A percentile compares a stretch with the other conserved stretches of the same genome.
Conservation (phyloP, 208 protist genomes). For the Trypanosoma congolense region DNA sequence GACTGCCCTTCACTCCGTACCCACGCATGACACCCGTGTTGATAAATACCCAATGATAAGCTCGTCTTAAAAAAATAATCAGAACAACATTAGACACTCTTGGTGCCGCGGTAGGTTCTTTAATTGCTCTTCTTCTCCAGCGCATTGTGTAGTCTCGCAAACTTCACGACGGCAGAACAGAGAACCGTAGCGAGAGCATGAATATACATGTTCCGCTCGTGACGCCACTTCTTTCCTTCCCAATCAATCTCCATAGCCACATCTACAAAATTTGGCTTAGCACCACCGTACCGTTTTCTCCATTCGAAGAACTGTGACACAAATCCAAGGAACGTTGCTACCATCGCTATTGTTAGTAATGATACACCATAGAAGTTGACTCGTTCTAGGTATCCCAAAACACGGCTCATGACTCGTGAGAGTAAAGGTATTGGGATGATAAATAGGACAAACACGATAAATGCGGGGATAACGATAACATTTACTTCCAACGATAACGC, state of each 20-base stretch:
- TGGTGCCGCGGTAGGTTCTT: no score
- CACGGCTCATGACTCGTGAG: slow-evolving; percentile 24
- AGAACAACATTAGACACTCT: no score
- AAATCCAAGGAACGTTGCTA: slow-evolving; percentile 34
- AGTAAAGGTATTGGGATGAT: slow-evolving; percentile 32
- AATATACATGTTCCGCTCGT: slow-evolving; percentile 74
- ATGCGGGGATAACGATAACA: slow-evolving; percentile 41
- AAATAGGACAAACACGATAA: slow-evolving; percentile 43
- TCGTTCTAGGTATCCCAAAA: slow-evolving; percentile 30
- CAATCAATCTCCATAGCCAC: slow-evolving; percentile 56
- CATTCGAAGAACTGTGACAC: slow-evolving; percentile 44
- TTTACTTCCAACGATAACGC: slow-evolving; percentile 43
- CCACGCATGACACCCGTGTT: no score
- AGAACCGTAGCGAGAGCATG: slow-evolving; percentile 44
- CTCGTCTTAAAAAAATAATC: no score
- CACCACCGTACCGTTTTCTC: slow-evolving; percentile 34
- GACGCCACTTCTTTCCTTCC: slow-evolving; percentile 47
- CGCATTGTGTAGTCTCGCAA: slow-evolving; percentile 14
- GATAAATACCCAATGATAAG: no score
- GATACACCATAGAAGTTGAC: slow-evolving; percentile 40
- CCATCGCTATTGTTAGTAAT: slow-evolving; percentile 24
- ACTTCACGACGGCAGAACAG: slow-evolving; percentile 51
- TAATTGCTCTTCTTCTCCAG: slow-evolving; percentile 12
- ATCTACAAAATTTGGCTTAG: slow-evolving; percentile 38
- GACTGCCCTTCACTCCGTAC: no score